A percentile compares a stretch with the other conserved stretches of the same genome.
Evolutionary conservation across 352 stramenopile genomes (phyloP).

Genomic region (Phytopythium sindhum): DNA sequence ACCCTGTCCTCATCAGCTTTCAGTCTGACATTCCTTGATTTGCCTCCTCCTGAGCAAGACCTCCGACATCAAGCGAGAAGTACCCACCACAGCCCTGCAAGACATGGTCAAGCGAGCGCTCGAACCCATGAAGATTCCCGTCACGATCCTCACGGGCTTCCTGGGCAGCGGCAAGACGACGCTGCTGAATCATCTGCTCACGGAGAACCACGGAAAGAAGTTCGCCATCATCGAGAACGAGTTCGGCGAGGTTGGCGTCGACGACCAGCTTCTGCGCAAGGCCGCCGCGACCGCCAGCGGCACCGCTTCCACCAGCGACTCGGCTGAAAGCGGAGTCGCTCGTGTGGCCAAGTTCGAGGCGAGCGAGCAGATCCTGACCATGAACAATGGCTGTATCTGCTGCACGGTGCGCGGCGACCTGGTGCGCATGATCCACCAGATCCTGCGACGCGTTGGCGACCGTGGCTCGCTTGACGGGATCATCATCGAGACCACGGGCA

Average conservation of each 20-base stretch:
- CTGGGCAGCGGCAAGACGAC: slow-evolving; percentile 94
- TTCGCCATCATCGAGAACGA: slow-evolving; percentile 97
- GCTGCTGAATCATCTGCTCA: slow-evolving; percentile 93
- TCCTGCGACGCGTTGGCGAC: slow-evolving; percentile 51
- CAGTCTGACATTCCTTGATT: background rate
- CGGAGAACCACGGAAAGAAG: slow-evolving; percentile 85
- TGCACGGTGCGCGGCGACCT: slow-evolving; percentile 92
- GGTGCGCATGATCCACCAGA: slow-evolving; percentile 39
- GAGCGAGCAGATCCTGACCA: slow-evolving; percentile 82
- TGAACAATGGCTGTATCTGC: slow-evolving; percentile 96
- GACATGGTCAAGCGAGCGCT: slow-evolving; percentile 31
- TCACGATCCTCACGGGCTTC: slow-evolving; percentile 93
- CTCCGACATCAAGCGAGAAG: background rate
- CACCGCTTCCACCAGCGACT: background rate
- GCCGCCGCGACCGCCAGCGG: slow-evolving; percentile 1
- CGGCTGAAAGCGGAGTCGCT: slow-evolving; percentile 10
- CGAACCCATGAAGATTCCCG: slow-evolving; percentile 43
- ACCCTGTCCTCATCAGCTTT: background rate
- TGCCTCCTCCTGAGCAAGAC: background rate
- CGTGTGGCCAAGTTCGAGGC: slow-evolving; percentile 38
- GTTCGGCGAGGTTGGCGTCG: slow-evolving; percentile 92
- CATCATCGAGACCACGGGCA: slow-evolving; percentile 88
- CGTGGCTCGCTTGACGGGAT: slow-evolving; percentile 67
- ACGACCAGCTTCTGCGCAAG: slow-evolving; percentile 86
- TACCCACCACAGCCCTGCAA: background rate